A percentile compares a stretch with the other conserved stretches of the same genome.
Conservation (phyloP, 805 yeast species). For the Teunomyces funiuensis region DNA sequence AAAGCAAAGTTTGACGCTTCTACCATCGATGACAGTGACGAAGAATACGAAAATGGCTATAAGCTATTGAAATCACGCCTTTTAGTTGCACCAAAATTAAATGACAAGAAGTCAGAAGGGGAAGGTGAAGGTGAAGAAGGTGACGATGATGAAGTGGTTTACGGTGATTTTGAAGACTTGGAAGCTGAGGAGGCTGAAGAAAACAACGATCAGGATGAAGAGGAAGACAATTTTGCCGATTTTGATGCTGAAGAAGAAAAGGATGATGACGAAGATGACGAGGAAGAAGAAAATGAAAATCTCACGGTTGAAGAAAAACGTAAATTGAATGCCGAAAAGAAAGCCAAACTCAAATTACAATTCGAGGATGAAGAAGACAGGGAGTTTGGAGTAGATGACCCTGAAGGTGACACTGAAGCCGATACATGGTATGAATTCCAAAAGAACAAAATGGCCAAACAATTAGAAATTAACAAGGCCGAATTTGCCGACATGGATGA, state of each 20-base stretch:
- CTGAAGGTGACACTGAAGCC: constrained; percentile 67
- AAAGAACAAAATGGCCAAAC: constrained; percentile 95
- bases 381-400: constrained; percentile 73
- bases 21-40: constrained; percentile 26
- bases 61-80: constrained; percentile 46
- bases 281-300: constrained; percentile 38
- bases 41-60: constrained; percentile 44
- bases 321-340: constrained; percentile 79
- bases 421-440: constrained; percentile 98
- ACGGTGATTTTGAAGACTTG: constrained; percentile 43
- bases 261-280: constrained; percentile 44
- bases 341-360: constrained; percentile 83
- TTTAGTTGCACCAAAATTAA: constrained; percentile 51
- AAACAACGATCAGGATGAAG: constrained; percentile 28
- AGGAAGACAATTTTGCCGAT: constrained; percentile 49
- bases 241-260: constrained; percentile 51
- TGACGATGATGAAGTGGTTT: constrained; percentile 29
- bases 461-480: constrained; percentile 86
- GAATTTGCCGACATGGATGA: constrained; percentile 72
- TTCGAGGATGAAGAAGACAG: constrained; percentile 78
- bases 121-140: constrained; percentile 26
- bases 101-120: constrained; percentile 24
- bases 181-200: constrained; percentile 31
- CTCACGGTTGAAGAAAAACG: constrained; percentile 73
- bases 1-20: constrained; percentile 46